phyloP scores from a whole-genome alignment of 2,329 filamentous ascomycete species.

The Fusarium sp. region DNA sequence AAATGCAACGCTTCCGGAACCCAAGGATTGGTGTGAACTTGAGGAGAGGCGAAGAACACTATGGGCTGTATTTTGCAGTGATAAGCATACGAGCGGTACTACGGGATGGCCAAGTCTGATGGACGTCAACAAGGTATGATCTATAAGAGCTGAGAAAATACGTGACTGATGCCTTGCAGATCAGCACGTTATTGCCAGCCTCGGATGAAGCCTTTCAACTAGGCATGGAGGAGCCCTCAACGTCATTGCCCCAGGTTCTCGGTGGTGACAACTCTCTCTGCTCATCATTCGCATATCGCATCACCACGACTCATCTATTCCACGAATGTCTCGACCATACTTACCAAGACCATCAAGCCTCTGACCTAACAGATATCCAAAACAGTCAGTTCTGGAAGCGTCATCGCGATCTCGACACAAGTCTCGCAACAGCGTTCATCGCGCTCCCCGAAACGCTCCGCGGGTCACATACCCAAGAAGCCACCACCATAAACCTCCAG shows the following conservation, averaged over 20 bases:
- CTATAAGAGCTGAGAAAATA: rapidly evolving
- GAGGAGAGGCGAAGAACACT: slow-evolving; percentile 81
- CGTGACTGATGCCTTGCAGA: slow-evolving; percentile 50
- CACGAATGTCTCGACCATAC: slow-evolving; percentile 78
- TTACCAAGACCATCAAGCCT: slow-evolving; percentile 70
- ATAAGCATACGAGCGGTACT: slow-evolving; percentile 83
- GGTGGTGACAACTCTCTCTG: slow-evolving; percentile 59
- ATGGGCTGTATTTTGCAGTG: slow-evolving; percentile 81
- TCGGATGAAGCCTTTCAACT: slow-evolving; percentile 78
- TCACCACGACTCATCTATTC: slow-evolving; percentile 79
- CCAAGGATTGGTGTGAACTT: slow-evolving; percentile 79
- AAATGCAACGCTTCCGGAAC: slow-evolving; percentile 76
- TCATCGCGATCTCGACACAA: slow-evolving; percentile 80
- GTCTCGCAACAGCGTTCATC: slow-evolving; percentile 77
- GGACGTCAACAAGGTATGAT: slow-evolving; percentile 67
- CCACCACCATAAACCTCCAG: slow-evolving; percentile 83
- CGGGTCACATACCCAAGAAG: slow-evolving; percentile 74
- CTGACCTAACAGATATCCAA: slow-evolving; percentile 58
- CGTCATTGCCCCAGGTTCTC: slow-evolving; percentile 69
- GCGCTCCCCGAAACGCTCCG: slow-evolving; percentile 76
- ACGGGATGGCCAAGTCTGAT: slow-evolving; percentile 88
- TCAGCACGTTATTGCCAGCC: slow-evolving; percentile 78
- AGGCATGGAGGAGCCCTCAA: slow-evolving; percentile 68
- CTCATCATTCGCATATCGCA: slow-evolving; percentile 74
- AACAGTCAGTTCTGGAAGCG: slow-evolving; percentile 77